Evolutionary conservation across 768 basidiomycete genomes (phyloP), one percentile per base, ranked within the genome.

Genomic region (Pleurotus citrinopileatus): DNA sequence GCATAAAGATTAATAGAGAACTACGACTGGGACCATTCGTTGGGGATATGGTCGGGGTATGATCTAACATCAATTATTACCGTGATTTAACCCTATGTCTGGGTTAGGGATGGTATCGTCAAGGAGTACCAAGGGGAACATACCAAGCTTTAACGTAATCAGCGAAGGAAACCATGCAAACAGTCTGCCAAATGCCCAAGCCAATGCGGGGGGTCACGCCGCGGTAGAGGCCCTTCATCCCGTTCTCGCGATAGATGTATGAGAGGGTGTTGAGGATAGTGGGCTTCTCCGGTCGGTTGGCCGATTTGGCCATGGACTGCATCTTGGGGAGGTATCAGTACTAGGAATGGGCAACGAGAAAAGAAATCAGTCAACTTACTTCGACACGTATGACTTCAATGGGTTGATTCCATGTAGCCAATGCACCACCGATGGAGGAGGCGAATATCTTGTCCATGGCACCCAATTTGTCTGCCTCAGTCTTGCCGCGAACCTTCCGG

Each of bases 351-450:
- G 7, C 32, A 7, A 34, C 15, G n/a, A 52, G 28, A n/a, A 23
- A 54, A 25, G 6, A 2, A 43, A 23, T 23, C 23, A 51, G 46
- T 26, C 29, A 32, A 32, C 67, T 38, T 67, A 92, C 94, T 80
- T 97, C 95, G 27, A 98, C 94, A 54, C 96, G 91, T 60, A 98
- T 81, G 61, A 98, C 96, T 73, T 98, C 95, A 57, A 98, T 97
- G 36, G 94, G 96, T 67, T 98, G 97, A 70, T 99, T 99, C 97
- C 97, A 99, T 50, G 94, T 97, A 10, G 93, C 96, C 57, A 98
- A 73, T 40, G 97, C 95, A 71, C 97, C 95, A 64, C 91, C 96
- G 52, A 98, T 79, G 1, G 88, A 83, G 15, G 94, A 95, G 6
- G 94, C 79, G 28, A 88, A 53, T 62, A 98, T 93, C 73, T 95